Conservation (phyloP, 306 rosid species). For the Castanospermum australe region DNA sequence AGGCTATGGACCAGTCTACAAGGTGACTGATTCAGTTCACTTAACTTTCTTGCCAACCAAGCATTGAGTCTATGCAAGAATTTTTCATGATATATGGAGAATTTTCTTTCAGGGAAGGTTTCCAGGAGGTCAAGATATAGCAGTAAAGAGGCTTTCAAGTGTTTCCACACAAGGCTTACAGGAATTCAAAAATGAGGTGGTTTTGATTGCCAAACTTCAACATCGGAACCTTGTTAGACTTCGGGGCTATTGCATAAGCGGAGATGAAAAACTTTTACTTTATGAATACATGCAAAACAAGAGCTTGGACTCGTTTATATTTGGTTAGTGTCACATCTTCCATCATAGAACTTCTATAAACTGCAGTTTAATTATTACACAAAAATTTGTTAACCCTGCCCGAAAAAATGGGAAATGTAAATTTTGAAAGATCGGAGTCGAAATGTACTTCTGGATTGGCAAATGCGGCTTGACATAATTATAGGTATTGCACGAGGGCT, state of each 20-base stretch:
- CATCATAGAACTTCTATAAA: neutral
- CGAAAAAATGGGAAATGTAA: neutral
- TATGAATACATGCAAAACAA: conserved; percentile 56
- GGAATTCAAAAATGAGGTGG: conserved; percentile 51
- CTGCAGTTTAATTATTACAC: neutral
- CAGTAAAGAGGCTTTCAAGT: conserved; percentile 51
- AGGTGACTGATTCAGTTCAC: conserved; percentile 28
- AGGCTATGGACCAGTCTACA: conserved; percentile 64
- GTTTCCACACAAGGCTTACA: conserved; percentile 46
- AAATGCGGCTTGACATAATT: conserved; percentile 40
- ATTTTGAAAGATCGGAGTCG: conserved; percentile 24
- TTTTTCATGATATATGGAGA: neutral
- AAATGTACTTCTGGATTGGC: conserved; percentile 37
- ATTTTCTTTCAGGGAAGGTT: conserved; percentile 33
- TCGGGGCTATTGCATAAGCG: conserved; percentile 41
- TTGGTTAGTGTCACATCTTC: conserved; percentile 32
- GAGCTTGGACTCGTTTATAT: conserved; percentile 51
- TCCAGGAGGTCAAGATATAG: conserved; percentile 33
- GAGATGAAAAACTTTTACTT: conserved; percentile 45
- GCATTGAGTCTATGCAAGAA: neutral
- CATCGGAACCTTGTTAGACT: conserved; percentile 54
- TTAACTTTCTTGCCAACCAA: too few species aligned
- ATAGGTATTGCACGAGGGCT: conserved; percentile 31
- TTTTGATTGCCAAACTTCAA: conserved; percentile 50
- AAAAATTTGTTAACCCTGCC: neutral